These are phyloP conservation scores for Pistacia vera DNA, from an alignment of 345 rosid species.

Conservation along the genomic window DNA sequence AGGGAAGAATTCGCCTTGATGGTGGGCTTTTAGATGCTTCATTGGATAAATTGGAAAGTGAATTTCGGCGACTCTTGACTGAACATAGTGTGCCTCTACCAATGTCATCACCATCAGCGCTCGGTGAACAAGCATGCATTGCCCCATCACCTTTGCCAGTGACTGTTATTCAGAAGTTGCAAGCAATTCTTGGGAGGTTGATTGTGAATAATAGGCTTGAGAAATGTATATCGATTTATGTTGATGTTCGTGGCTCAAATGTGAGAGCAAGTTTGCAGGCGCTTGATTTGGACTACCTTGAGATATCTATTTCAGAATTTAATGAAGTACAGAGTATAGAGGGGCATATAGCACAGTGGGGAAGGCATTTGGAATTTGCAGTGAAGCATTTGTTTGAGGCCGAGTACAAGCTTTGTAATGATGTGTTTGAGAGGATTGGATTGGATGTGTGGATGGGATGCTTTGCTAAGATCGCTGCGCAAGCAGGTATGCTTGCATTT, in stretches of 20 bases:
- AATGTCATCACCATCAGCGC: slow-evolving; percentile 66
- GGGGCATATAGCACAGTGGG: slow-evolving; percentile 86
- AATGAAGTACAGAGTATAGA: slow-evolving; percentile 92
- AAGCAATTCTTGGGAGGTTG: slow-evolving; percentile 88
- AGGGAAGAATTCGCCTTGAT: slow-evolving; percentile 50
- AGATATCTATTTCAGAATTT: slow-evolving; percentile 83
- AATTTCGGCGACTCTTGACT: slow-evolving; percentile 70
- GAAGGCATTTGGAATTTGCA: slow-evolving; percentile 97
- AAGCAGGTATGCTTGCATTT: slow-evolving; percentile 92
- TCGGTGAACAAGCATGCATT: slow-evolving; percentile 69
- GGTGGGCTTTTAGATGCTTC: slow-evolving; percentile 92
- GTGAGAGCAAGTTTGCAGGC: slow-evolving; percentile 94
- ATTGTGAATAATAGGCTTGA: slow-evolving; percentile 84
- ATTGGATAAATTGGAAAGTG: slow-evolving; percentile 74
- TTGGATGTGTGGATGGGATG: slow-evolving; percentile 93
- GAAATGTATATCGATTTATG: slow-evolving; percentile 77
- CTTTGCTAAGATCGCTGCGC: slow-evolving; percentile 95
- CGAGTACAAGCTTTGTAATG: slow-evolving; percentile 88
- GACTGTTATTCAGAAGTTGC: slow-evolving; percentile 81
- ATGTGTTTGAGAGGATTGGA: slow-evolving; percentile 91
- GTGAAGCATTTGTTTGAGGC: slow-evolving; percentile 98
- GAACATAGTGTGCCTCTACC: slow-evolving; percentile 92
- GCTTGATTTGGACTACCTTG: slow-evolving; percentile 91
- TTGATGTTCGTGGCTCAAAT: slow-evolving; percentile 83
- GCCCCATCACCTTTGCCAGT: slow-evolving; percentile 94